Evolutionary conservation across 2,329 filamentous ascomycete species (phyloP), one percentile per base, ranked within the genome.

Genomic region (Zasmidium angulare): DNA sequence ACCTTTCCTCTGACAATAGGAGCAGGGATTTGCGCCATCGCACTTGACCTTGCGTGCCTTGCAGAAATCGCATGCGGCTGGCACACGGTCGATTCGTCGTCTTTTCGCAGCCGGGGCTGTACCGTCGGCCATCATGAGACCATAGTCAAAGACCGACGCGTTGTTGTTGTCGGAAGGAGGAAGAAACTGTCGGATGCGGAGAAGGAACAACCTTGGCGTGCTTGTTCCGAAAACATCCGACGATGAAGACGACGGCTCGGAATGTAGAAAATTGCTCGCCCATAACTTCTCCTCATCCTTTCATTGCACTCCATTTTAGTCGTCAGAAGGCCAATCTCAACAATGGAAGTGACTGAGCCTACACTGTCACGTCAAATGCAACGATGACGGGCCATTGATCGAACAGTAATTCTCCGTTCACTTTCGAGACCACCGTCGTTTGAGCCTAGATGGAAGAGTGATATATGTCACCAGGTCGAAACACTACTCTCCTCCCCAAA

Each of bases 21-120:
- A 75, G 60, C 81, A 83, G 46, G 81, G 81, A 51, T 78, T 73
- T 52, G 77, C 73, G 43, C 81, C 81, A 60, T 83, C 77, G 65
- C 81, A 83, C 67, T 82, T 82, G 60, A 82, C 80, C 63, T 81
- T 81, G 53, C 79, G 72, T 22, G 75, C 67, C 63, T 78, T 80
- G 71, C 78, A 80, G 51, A 75, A 77, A 57, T 78, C 75, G 65
- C 78, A 80, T 17, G 77, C 77, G 53, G 75, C 71, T 46, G 71
- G 53, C 10, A 70, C 66, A 7, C 69, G 68, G 17, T 66, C 65
- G 6, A 62, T 24, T 14, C 64, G 63, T 29, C 65, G 62, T 53
- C 66, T 50, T 55, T 68, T 67, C 29, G 48, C 54, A 21, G 59
- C 43, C 26, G 19, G 53, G 21, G 53, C 23, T 40, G 53, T 17